Conservation (phyloP, 179 eudicot genomes). For the Spergularia azorica region DNA sequence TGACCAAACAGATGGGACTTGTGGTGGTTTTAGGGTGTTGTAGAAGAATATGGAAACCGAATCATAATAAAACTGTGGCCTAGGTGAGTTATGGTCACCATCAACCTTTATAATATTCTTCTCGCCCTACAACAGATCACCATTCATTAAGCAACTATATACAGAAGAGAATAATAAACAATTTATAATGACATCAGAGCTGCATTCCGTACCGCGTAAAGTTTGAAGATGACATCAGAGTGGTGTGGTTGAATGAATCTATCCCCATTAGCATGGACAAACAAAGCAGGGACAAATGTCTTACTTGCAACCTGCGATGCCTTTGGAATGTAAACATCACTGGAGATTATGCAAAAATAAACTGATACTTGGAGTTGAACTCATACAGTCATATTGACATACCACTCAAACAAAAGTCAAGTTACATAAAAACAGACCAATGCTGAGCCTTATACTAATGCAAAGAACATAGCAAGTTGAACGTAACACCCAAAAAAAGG, state of each 20-base stretch:
- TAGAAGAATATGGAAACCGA: conserved; percentile 79
- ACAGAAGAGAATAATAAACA: background rate
- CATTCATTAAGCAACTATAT: conserved; percentile 15
- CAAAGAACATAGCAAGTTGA: background rate
- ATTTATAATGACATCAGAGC: background rate
- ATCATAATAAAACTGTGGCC: conserved; percentile 71
- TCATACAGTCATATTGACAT: background rate
- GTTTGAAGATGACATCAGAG: conserved; percentile 66
- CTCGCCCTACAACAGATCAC: conserved; percentile 36
- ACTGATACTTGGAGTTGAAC: background rate
- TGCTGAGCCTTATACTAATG: conserved; percentile 6
- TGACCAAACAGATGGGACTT: conserved; percentile 48
- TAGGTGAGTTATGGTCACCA: conserved; percentile 48
- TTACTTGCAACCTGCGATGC: conserved; percentile 70
- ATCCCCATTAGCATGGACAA: conserved; percentile 90
- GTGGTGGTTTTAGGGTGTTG: conserved; percentile 79
- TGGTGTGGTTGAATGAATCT: conserved; percentile 77
- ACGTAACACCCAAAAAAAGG: no score
- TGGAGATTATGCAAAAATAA: conserved; percentile 1
- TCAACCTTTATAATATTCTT: conserved; percentile 43
- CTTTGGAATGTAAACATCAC: conserved; percentile 17
- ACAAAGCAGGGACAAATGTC: conserved; percentile 78
- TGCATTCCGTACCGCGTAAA: conserved; percentile 54
- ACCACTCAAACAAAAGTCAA: background rate
- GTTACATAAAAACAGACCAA: conserved; percentile 12